Base-by-base conservation (phyloP, 805 yeast genomes). In the Wickerhamomyces xylosicus region DNA sequence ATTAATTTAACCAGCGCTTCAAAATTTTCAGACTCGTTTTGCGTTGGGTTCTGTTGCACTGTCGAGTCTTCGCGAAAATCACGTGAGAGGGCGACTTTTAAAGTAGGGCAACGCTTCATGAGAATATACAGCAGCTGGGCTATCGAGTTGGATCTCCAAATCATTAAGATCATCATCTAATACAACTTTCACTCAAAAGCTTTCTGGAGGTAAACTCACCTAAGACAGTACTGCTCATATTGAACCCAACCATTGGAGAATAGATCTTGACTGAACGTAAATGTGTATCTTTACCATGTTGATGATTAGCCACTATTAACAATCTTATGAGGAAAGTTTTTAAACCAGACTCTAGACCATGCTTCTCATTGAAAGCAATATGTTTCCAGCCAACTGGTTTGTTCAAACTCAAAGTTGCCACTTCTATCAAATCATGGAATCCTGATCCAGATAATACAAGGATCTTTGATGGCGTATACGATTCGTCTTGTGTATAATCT, bases 261-360 rank as follows among this genome's bases (percentile, higher is more conserved):
- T 77, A 64, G 50, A 85, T 57, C 65, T 76, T 74, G 15, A 89
- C 66, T 0, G 87, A 81, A 35, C 98, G 61, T 10, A 92, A 64
- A 56, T 87, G 97, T 1, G 95, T 80, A 57, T 92, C 99, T 53
- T 90, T 92, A 35, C 99, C 99, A 53, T 85, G 87, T 54, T 89
- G 97, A 50, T 86, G 95, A 50, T 94, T 92, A 1, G 84, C 72
- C 8, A 73, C 54, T 5, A 86, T 67, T n/a, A 70, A 54, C 14
- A 87, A 47, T 43, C 83, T 71, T 11, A 86, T 59, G 45, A 78
- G 62, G 49, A 77, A 81, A 38, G 92, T 75, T 48, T 82, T 77
- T 36, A 86, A 58, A 2, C 76, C 70, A 3, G 74, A 73, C 39
- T 72, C 78, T 2, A 36, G 25, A 1, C 44, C 47, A 9, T 44